Percentiles rank a stretch among this genome's conserved stretches.
Conservation (phyloP, 805 yeast genomes). For the Wickerhamomyces canadensis region DNA sequence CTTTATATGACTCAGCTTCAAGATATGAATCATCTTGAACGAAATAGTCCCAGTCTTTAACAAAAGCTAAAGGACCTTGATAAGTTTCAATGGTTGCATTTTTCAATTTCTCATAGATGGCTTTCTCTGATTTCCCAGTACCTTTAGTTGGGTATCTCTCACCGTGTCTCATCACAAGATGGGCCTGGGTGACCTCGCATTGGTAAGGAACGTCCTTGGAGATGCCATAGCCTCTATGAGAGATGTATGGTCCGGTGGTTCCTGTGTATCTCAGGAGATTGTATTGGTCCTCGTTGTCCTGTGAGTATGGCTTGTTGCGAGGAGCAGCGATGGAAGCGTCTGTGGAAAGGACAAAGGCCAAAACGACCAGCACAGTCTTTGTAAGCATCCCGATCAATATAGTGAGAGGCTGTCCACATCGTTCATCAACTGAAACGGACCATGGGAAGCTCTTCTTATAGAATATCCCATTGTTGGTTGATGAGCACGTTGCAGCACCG, state of each 20-base stretch:
- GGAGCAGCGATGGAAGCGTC: background rate
- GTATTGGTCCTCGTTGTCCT: constrained; percentile 15
- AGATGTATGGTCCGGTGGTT: constrained; percentile 53
- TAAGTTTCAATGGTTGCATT: constrained; percentile 29
- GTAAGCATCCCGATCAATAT: no score
- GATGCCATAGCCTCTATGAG: constrained; percentile 48
- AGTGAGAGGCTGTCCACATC: no score
- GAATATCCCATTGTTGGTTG: no score
- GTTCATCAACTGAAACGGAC: background rate
- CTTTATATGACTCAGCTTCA: constrained; percentile 35
- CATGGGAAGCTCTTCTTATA: no score
- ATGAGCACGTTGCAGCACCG: no score
- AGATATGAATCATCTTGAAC: constrained; percentile 33
- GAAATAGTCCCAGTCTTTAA: constrained; percentile 50
- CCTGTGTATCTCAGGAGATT: constrained; percentile 39
- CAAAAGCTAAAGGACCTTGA: constrained; percentile 47
- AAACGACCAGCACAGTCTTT: background rate
- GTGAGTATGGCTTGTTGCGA: constrained; percentile 14
- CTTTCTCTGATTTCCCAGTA: constrained; percentile 22
- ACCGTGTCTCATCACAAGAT: constrained; percentile 70
- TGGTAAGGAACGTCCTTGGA: constrained; percentile 40
- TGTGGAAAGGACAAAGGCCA: background rate
- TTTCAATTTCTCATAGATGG: constrained; percentile 29
- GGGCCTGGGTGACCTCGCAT: constrained; percentile 61
- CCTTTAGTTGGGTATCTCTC: constrained; percentile 62